Evolutionary conservation across 495 filamentous ascomycete genomes (phyloP), one percentile per base, ranked within the genome.

Genomic region (Podospora didyma): DNA sequence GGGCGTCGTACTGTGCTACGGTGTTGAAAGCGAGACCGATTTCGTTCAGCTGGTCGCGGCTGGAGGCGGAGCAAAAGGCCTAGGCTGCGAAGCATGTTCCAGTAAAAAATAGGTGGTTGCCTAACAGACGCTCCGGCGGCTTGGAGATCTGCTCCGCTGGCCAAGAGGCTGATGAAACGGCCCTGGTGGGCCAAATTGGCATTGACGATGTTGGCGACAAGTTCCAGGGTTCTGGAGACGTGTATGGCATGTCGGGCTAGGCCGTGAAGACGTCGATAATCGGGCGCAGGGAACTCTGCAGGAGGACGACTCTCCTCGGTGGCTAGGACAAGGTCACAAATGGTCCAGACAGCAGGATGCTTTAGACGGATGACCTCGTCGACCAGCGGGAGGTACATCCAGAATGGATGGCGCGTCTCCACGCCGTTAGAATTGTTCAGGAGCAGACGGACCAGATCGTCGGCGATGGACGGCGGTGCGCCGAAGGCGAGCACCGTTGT

Each of bases 241-340:
- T 82, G 75, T 23, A 76, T 73, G 7, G 69, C 69, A 53, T 80
- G 78, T 12, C 78, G 71, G n/a, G 72, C 69, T 51, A 75, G 69
- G 41, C 81, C 76, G 64, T 82, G 76, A 12, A 80, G 58, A 10
- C 46, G 54, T 34, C 63, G 57, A 44, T 77, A 79, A 49, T 75
- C 34, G 34, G 34, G 34, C 34, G 34, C 14, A 7, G 34, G 34
- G 34, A 7, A 14, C 7, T 35, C 34, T 35, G 34, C 34, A 14
- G 34, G 14, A 35, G 14, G 14, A 35, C 34, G 34, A 14, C 34
- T 35, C 34, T 35, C 34, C 34, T 35, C 34, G 34, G 34, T 35
- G 14, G 34, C 34, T 7, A 7, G 14, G 34, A 35, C 34, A 14
- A 35, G n/a, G n/a, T 35, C 34, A 14, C 34, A 14, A 14, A 35